Conservation (phyloP, 2,329 filamentous ascomycete species). For the Colletotrichum kahawae region DNA sequence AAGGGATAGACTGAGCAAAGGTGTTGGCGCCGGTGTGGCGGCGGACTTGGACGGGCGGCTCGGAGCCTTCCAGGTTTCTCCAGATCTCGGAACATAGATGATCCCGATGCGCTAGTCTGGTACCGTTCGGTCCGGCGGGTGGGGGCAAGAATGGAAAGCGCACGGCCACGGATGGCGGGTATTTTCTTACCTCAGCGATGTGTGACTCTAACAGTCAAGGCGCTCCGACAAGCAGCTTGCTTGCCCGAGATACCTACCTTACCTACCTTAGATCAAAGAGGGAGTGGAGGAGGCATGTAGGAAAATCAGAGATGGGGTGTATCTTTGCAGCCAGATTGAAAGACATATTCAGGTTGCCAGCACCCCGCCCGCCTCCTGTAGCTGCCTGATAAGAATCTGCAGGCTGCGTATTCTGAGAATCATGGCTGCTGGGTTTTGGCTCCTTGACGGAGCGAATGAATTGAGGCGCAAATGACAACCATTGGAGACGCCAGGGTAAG, state of each 20-base stretch:
- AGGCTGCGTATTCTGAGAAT: not conserved
- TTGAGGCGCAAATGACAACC: not conserved
- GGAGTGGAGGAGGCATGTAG: not conserved
- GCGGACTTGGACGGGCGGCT: not conserved
- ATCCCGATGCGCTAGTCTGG: not conserved
- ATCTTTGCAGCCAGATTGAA: not conserved
- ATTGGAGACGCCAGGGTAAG: not conserved
- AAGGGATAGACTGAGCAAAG: not conserved
- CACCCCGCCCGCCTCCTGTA: slow-evolving; percentile 4
- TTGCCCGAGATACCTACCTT: not conserved
- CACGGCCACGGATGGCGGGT: not conserved
- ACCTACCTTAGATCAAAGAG: not conserved
- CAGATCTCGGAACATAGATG: slow-evolving; percentile 9
- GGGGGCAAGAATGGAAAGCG: not conserved
- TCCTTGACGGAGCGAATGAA: not conserved
- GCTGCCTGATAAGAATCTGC: not conserved
- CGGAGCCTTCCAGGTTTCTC: not conserved
- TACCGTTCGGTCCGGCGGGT: not conserved
- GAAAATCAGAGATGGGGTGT: not conserved
- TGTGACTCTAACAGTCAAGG: not conserved
- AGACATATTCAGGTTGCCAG: not conserved
- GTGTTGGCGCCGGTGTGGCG: not conserved
- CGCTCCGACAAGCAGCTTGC: not conserved
- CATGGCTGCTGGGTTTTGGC: not conserved
- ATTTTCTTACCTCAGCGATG: not conserved